These are phyloP conservation scores for Kluyveromyces dobzhanskii DNA, from an alignment of 805 yeast species.

Conservation along the genomic window DNA sequence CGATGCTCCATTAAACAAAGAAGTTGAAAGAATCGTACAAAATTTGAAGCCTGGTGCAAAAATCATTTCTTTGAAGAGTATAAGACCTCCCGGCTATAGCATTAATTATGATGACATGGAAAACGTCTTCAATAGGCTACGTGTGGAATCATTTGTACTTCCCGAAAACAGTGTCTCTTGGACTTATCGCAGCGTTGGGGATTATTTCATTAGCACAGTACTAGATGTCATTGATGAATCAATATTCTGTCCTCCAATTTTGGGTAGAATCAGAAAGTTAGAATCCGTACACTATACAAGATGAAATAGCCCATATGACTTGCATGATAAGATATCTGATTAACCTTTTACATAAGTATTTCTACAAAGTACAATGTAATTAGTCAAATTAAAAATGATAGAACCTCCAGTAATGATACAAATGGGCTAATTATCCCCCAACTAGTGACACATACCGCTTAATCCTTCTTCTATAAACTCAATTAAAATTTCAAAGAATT, in stretches of 20 bases:
- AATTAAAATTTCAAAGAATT: too few species aligned
- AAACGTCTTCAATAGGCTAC: conserved; percentile 54
- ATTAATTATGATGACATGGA: conserved; percentile 45
- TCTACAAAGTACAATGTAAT: not conserved
- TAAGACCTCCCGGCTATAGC: conserved; percentile 66
- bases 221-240: conserved; percentile 32
- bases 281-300: conserved; percentile 20
- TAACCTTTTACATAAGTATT: not conserved
- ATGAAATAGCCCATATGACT: conserved; percentile 6
- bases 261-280: conserved; percentile 17
- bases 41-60: conserved; percentile 66
- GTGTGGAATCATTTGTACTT: conserved; percentile 55
- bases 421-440: too few species aligned
- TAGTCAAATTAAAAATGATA: not conserved
- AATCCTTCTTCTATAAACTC: too few species aligned
- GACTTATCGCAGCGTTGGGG: conserved; percentile 65
- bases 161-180: conserved; percentile 75
- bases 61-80: conserved; percentile 69
- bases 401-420: not conserved
- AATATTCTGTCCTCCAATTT: conserved; percentile 17
- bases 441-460: too few species aligned
- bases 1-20: conserved; percentile 61
- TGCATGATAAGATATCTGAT: too few species aligned
- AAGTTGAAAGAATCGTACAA: conserved; percentile 55
- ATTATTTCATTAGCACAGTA: conserved; percentile 70